Evolutionary conservation across 2,329 filamentous ascomycete species (phyloP), one percentile per base, ranked within the genome.

Genomic region (Penicillium sp.): DNA sequence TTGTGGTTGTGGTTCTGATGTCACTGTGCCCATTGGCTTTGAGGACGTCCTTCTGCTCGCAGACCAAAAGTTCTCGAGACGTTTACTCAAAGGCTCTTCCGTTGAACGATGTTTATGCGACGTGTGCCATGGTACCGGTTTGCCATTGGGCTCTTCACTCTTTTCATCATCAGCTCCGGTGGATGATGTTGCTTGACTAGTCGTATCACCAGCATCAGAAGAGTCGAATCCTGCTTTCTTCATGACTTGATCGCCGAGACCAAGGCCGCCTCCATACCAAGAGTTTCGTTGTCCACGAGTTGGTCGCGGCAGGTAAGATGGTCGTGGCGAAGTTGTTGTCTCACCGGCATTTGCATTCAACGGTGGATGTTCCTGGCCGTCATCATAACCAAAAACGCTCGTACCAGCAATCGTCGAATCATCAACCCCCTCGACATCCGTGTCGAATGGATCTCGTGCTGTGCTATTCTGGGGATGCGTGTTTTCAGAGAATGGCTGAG

Each of bases 351-450:
- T 62, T 6, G 39, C 48, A 34, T 59, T 60, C 16, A 58, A 59
- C 16, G 62, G 53, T 40, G 58, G 52, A 24, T 67, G 65, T 29
- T 63, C 59, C 24, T 67, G 64, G 45, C 54, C 54, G 46, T 72
- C 70, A 36, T 74, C 71, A 50, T 59, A 62, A 26, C 66, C 70
- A 49, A 74, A 56, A 51, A 78, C 54, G 65, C 77, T 76, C 19
- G 69, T 72, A 18, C 63, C 70, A 2, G 68, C 70, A 61, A 75
- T 69, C 6, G 75, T 77, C 3, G 75, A 76, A 57, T 77, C 75
- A 64, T 77, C 75, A 9, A 76, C 62, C 10, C 69, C 74, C 53
- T 77, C 75, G 8, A 76, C 72, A 56, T 77, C 75, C 5, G 75
- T 77, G 55, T 77, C 75, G 56, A 77, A 77, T 55, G 69, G 63